Evolutionary conservation across 176 grass and related monocot species (phyloP), one percentile per base, ranked within the genome.

Genomic region (Pontederia paniculata): DNA sequence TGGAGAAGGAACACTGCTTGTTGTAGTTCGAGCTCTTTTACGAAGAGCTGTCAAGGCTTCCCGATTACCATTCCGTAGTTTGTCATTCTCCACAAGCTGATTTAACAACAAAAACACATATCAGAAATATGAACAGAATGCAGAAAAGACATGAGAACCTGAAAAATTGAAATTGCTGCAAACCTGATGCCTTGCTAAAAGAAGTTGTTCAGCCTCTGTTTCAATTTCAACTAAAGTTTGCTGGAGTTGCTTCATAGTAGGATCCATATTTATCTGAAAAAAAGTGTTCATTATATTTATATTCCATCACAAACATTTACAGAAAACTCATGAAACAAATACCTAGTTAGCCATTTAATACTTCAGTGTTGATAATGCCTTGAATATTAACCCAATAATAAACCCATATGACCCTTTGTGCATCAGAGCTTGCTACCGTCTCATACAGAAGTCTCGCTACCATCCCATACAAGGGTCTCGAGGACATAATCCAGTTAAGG

Each of bases 171-270:
- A 16, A 57, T 62, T 15, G 23, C 42, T 28, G 50, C 12, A 9
- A 18, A 95, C 90, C 90, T 89, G 82, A 83, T 95, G 76, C 54
- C 86, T 87, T 52, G 91, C 83, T 18, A 97, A 77, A 76, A 97
- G 74, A 58, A 97, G 60, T 41, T 90, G 63, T 62, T 97, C 86
- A 9, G 80, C 91, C 60, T 90, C 80, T 41, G 71, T 81, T 77
- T 90, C 86, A 54, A 90, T 63, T 55, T 87, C 86, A 78, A 79
- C 63, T 48, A 97, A 55, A 73, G 77, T 22, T 58, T 80, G 78
- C 44, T 84, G 79, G 44, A 96, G 75, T 55, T 77, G 55, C 62
- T 87, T 60, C 84, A 88, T 88, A 57, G 65, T 69, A 20, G 64
- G 56, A 80, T 90, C 86, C 91, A 87, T 89, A n/a, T 37, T 6